Evolutionary conservation across 2,329 filamentous ascomycete species (phyloP).

Genomic region (Colletotrichum noveboracense): DNA sequence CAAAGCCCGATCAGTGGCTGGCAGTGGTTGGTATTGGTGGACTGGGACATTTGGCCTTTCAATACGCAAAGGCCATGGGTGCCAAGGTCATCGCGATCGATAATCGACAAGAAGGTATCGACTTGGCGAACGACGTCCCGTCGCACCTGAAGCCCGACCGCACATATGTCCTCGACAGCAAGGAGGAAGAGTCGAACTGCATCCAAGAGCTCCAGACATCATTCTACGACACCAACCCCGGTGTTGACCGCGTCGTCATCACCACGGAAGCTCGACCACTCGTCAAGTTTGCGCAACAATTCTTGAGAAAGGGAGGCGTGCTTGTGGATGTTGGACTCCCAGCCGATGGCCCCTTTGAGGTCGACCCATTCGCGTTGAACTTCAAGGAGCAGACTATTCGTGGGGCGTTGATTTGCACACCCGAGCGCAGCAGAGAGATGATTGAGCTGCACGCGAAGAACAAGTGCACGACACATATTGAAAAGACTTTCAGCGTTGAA

Average conservation of each 20-base stretch:
- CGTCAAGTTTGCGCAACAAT: slow-evolving; percentile 20
- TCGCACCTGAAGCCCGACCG: slow-evolving; percentile 18
- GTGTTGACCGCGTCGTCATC: slow-evolving; percentile 26
- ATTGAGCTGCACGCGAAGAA: slow-evolving; percentile 21
- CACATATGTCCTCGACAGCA: slow-evolving; percentile 10
- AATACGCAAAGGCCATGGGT: slow-evolving; percentile 29
- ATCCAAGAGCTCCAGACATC: slow-evolving; percentile 13
- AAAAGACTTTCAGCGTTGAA: slow-evolving; percentile 22
- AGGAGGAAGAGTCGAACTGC: slow-evolving; percentile 10
- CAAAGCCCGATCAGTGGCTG: slow-evolving; percentile 25
- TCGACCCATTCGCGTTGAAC: slow-evolving; percentile 23
- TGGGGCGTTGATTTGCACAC: slow-evolving; percentile 22
- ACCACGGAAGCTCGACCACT: slow-evolving; percentile 13
- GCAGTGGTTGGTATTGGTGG: slow-evolving; percentile 30
- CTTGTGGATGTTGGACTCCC: slow-evolving; percentile 21
- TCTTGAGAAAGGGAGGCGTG: slow-evolving; percentile 22
- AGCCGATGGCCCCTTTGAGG: slow-evolving; percentile 21
- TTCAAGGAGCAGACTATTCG: slow-evolving; percentile 26
- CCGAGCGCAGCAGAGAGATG: slow-evolving; percentile 23
- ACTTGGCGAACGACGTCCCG: slow-evolving; percentile 17
- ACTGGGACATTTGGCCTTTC: slow-evolving; percentile 28
- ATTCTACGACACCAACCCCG: slow-evolving; percentile 20
- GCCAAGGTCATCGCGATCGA: slow-evolving; percentile 28
- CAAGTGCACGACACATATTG: slow-evolving; percentile 17
- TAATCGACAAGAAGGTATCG: slow-evolving; percentile 22